Evolutionary conservation across 768 basidiomycete genomes (phyloP).

Genomic region (Amanita rimosa): DNA sequence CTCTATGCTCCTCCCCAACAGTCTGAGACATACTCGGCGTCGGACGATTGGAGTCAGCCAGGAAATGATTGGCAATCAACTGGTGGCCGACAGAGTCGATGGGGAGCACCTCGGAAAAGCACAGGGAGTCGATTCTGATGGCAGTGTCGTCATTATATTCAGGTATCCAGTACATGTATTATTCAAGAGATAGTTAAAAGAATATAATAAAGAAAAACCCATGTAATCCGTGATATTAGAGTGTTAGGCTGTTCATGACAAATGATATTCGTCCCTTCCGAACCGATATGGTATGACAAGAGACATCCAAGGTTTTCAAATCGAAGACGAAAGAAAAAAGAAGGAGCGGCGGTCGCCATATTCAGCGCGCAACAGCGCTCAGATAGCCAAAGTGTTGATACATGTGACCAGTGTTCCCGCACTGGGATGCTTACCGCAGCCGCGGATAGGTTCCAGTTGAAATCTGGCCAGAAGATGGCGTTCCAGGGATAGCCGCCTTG

Average conservation of each 20-base stretch:
- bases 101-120: constrained; percentile 16
- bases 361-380: background rate
- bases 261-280: background rate
- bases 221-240: background rate
- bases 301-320: background rate
- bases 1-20: constrained; percentile 24
- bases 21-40: constrained; percentile 35
- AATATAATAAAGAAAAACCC: background rate
- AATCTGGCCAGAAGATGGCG: constrained; percentile 42
- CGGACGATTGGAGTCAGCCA: constrained; percentile 21
- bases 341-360: too few species aligned
- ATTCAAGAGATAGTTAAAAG: background rate
- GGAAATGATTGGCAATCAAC: constrained; percentile 20
- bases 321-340: background rate
- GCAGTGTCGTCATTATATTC: background rate
- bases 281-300: background rate
- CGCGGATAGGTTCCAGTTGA: constrained; percentile 24
- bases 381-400: constrained; percentile 1
- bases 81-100: constrained; percentile 19
- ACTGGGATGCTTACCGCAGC: constrained; percentile 14
- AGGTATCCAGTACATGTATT: background rate
- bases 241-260: background rate
- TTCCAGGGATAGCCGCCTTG: constrained; percentile 15
- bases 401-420: constrained; percentile 6
- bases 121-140: constrained; percentile 12